Evolutionary conservation across 176 grass and related monocot species (phyloP), one percentile per base, ranked within the genome.

Genomic region (Oryza officinalis): DNA sequence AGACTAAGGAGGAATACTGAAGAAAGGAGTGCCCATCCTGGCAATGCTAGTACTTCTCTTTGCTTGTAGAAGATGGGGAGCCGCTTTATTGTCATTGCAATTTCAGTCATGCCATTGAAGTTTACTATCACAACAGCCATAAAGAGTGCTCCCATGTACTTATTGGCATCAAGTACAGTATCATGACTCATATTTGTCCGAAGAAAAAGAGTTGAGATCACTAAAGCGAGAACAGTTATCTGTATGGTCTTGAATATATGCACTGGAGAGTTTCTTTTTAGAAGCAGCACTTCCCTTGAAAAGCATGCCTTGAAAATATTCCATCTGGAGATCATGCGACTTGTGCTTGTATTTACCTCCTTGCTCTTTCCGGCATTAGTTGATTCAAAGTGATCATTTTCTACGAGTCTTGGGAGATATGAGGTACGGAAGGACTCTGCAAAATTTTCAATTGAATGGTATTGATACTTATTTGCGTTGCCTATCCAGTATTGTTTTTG

Each of bases 1-100:
- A 98, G 52, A 76, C 87, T 92, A 75, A 98, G 84, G 63, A 98
- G 82, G 82, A 82, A 93, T 79, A 88, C 87, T 46, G 96, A 92
- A 83, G 80, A 89, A 89, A 98, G 83, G 69, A 98, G 87, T 59
- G 93, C 91, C 96, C 96, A 98, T 82, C 89, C 93, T 80, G 96
- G 96, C 79, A 98, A 81, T 84, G 37, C 81, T 80, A 98, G 80
- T 82, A 98, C 27, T 52, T 95, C 93, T 65, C 91, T 88, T 81
- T 98, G 96, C 89, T 98, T 98, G 85, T 94, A 98, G 76, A 93
- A 95, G 45, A 92, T 98, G 37, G 93, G 93, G 71, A 98, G 87
- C 28, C 96, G 86, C 71, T 89, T 95, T 87, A 95, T 89, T 81
- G 93, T 98, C 91, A 95, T 98, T 67, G 89, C 86, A 49, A 98